A percentile compares a stretch with the other conserved stretches of the same genome.
phyloP scores from a whole-genome alignment of 768 basidiomycete species.

The Termitomyces eurrhizus region DNA sequence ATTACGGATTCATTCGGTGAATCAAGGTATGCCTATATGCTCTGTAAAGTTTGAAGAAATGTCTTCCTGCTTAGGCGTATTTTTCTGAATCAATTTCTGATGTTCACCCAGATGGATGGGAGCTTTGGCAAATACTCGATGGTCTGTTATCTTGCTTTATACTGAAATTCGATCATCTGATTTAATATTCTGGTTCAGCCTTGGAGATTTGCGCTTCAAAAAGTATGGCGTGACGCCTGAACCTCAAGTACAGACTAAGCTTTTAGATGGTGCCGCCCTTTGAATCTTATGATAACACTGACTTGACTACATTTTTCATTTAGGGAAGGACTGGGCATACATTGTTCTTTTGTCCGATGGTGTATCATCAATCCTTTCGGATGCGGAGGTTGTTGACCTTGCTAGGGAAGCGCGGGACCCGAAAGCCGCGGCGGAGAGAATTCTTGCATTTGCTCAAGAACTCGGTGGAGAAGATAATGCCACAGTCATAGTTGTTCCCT shows the following conservation, averaged over 20 bases:
- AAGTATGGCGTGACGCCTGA: constrained; percentile 90
- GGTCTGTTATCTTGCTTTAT: constrained; percentile 40
- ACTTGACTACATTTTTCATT: background rate
- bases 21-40: constrained; percentile 47
- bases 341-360: constrained; percentile 92
- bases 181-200: constrained; percentile 35
- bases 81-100: background rate
- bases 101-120: constrained; percentile 81
- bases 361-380: constrained; percentile 84
- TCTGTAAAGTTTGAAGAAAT: background rate
- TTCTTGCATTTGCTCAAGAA: constrained; percentile 85
- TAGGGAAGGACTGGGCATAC: constrained; percentile 84
- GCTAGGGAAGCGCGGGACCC: constrained; percentile 70
- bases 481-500: constrained; percentile 86
- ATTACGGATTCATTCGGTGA: constrained; percentile 96
- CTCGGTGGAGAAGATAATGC: constrained; percentile 88
- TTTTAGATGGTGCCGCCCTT: constrained; percentile 60
- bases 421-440: constrained; percentile 73
- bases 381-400: constrained; percentile 93
- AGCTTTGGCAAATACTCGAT: constrained; percentile 85
- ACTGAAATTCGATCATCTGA: background rate
- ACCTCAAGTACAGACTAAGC: constrained; percentile 76
- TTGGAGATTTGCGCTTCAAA: constrained; percentile 89
- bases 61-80: background rate
- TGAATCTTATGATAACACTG: background rate